Base-by-base conservation (phyloP, 2,329 filamentous ascomycete genomes). In the Apiospora aurea region DNA sequence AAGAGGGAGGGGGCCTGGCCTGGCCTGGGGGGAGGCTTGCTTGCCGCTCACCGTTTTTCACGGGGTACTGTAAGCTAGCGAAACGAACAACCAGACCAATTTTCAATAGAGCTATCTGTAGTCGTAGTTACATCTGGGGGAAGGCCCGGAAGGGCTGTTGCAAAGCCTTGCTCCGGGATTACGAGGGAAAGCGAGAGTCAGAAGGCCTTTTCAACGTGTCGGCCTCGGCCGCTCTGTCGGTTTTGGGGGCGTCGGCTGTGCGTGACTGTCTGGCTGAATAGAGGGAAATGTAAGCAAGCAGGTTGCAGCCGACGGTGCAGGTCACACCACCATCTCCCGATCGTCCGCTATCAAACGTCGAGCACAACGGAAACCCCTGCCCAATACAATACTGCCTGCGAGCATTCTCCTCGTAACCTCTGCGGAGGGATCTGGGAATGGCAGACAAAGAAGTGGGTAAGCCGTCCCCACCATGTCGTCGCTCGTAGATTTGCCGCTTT, bases 381-480 rank as follows among this genome's bases (percentile, higher is more conserved):
- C 34, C 57, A n/a, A 61, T 6, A n/a, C 16, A 34, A 34, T 21
- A 41, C 57, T 29, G 34, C 10, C 34, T 64, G 2, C 53, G 57
- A 64, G 34, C 57, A 64, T 64, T 41, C 57, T 41, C 57, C 57
- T 64, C 57, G 57, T 64, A 41, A 41, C 57, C 41, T 64, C 57
- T 49, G 34, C 44, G 67, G 67, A 34, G 66, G 24, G 21, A 29
- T 47, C 43, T 68, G 16, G 43, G 29, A 49, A 49, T 69, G 67
- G 44, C 44, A 64, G 10, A 10, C 34, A 64, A 46, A 69, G 67
- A 69, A 69, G 67, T 69, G 67, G 67, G 67, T 69, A 69, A 24
- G 24, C 67, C 16, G 67, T 49, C 67, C 49, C 67, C 67, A 69
- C 67, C 67, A 49, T 49, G 67, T 69, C 67, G 67, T 69, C 44